Conservation (phyloP, 1,284 basidiomycete species). For the Peniophora sp. region DNA sequence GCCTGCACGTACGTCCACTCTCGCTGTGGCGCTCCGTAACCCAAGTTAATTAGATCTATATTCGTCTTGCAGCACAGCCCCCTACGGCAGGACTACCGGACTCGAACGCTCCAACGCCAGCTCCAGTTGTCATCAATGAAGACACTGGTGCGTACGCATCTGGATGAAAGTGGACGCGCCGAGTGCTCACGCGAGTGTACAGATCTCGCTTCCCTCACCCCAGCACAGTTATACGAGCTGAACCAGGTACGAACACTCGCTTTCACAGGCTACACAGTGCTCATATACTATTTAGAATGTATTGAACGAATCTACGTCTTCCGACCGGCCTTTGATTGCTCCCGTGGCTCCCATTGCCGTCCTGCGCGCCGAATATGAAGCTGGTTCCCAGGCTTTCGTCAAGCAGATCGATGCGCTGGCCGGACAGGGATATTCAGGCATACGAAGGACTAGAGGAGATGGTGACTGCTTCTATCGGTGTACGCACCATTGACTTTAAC, state of each 20-base stretch:
- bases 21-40: too few species aligned
- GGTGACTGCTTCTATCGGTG: constrained; percentile 61
- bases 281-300: too few species aligned
- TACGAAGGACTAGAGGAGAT: constrained; percentile 41
- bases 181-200: not conserved
- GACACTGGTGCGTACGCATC: constrained; percentile 9
- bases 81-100: too few species aligned
- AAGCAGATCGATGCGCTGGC: constrained; percentile 32
- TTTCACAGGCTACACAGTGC: too few species aligned
- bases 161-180: not conserved
- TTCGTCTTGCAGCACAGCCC: too few species aligned
- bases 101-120: too few species aligned
- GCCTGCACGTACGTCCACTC: too few species aligned
- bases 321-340: constrained; percentile 9
- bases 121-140: constrained; percentile 3
- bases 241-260: constrained; percentile 10
- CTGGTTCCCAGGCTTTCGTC: constrained; percentile 25
- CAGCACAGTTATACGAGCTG: constrained; percentile 13
- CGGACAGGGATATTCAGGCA: constrained; percentile 32
- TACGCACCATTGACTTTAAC: constrained; percentile 18
- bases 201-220: constrained; percentile 12
- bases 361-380: constrained; percentile 29
- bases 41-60: too few species aligned
- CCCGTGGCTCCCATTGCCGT: constrained; percentile 8
- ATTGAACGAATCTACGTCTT: constrained; percentile 6